A percentile compares a stretch with the other conserved stretches of the same genome.
These are phyloP conservation scores for Sporopachydermia lactativora DNA, from an alignment of 805 yeast genomes.

Conservation along the genomic window DNA sequence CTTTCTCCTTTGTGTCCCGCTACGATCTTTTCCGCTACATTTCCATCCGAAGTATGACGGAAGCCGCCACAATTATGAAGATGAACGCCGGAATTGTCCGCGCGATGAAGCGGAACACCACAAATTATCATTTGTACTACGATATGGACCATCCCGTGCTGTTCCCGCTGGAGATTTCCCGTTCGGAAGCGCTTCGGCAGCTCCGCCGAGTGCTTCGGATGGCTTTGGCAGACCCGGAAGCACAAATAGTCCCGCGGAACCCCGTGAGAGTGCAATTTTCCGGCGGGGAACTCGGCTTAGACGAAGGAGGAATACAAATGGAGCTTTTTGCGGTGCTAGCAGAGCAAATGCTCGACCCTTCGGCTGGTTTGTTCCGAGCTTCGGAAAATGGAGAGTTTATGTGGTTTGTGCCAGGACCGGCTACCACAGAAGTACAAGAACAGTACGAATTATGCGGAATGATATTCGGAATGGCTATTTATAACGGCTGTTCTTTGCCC, in stretches of 20 bases:
- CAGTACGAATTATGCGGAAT: slow-evolving; percentile 14
- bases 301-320: slow-evolving; percentile 18
- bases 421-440: slow-evolving; percentile 8
- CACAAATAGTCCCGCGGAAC: background rate
- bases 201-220: background rate
- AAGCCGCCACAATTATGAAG: too few relatives aligned
- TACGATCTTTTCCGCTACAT: background rate
- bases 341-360: slow-evolving; percentile 8
- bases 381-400: slow-evolving; percentile 9
- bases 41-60: background rate
- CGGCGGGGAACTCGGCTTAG: slow-evolving; percentile 16
- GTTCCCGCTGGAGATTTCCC: too few relatives aligned
- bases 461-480: slow-evolving; percentile 16
- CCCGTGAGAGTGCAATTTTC: slow-evolving; percentile 16
- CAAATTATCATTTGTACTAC: too few relatives aligned
- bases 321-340: slow-evolving; percentile 16
- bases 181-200: background rate
- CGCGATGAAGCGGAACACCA: too few relatives aligned
- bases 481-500: slow-evolving; percentile 17
- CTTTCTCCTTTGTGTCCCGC: background rate
- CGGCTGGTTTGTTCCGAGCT: slow-evolving; percentile 9
- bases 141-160: too few relatives aligned
- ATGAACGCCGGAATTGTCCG: too few relatives aligned
- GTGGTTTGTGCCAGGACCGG: slow-evolving; percentile 14
- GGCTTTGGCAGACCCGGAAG: background rate